These are phyloP conservation scores for Ustilago tritici DNA, from an alignment of 1,284 basidiomycete species.

Conservation along the genomic window DNA sequence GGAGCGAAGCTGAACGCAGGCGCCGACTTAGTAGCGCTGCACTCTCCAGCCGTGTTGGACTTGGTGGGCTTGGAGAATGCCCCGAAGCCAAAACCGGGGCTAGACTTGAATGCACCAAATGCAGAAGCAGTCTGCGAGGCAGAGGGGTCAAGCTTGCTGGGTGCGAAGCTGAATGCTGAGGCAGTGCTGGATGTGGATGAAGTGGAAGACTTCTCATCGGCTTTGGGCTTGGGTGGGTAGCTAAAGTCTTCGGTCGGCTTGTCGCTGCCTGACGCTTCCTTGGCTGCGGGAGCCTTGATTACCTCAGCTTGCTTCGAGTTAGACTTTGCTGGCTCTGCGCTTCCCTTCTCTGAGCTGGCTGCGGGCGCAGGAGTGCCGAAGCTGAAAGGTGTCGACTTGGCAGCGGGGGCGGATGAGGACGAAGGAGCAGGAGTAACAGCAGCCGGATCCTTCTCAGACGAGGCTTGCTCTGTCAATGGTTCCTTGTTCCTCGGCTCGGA, in stretches of 20 bases:
- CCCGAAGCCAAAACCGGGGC: conserved; percentile 33
- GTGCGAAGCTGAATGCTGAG: conserved; percentile 34
- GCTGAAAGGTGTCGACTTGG: conserved; percentile 15
- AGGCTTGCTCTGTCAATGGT: conserved; percentile 14
- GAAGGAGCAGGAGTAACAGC: neutral
- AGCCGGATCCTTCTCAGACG: neutral
- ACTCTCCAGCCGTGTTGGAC: neutral
- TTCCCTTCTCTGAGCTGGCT: conserved; percentile 6
- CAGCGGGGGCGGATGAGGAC: neutral
- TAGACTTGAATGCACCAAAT: conserved; percentile 35
- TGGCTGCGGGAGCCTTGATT: conserved; percentile 1
- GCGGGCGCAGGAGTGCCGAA: conserved; percentile 3
- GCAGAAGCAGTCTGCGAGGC: conserved; percentile 25
- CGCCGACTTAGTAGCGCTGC: neutral
- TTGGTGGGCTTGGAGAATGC: conserved; percentile 29
- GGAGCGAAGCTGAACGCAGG: conserved; percentile 2
- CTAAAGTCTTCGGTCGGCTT: conserved; percentile 15
- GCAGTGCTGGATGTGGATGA: conserved; percentile 10
- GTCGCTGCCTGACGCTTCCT: conserved; percentile 3
- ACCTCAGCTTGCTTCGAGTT: conserved; percentile 1
- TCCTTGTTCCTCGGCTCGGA: conserved; percentile 34
- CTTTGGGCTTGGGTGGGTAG: conserved; percentile 15
- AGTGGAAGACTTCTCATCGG: conserved; percentile 26
- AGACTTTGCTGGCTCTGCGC: conserved; percentile 2
- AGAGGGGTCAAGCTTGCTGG: conserved; percentile 30